Base-by-base conservation (phyloP, 2,329 filamentous ascomycete species). In the Parastagonospora avenae region DNA sequence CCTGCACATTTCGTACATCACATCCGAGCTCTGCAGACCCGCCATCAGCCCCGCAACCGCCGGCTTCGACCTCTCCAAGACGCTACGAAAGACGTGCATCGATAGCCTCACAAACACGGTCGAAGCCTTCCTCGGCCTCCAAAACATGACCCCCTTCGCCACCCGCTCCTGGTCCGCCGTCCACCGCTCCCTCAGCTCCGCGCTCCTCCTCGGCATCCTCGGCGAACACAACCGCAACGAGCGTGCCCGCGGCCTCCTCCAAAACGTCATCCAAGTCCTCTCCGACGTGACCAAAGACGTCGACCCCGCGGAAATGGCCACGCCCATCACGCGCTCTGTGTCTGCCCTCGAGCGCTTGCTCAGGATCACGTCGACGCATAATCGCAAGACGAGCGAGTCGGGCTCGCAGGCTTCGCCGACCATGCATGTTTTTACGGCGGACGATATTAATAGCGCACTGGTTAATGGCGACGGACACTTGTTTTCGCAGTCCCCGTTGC, bases 1-100 rank as follows among this genome's bases (percentile, higher is more conserved):
- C 60, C 71, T 87, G 4, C 84, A 87, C 63, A 81, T 82, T 15
- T 85, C 82, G 7, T 87, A 86, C 66, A 80, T 85, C 51, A 80
- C 80, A 16, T 85, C 84, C 4, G 84, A 86, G 69, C 79, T 86
- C 29, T 86, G 82, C 63, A 79, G 84, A 29, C 83, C 84, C 30
- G 81, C 83, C 19, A 78, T 87, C 61, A 85, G 82, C 60, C 77
- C 80, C 8, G 73, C 76, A 37, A 75, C 74, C 8, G 77, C 79
- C 33, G 68, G 70, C 12, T 63, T 73, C 43, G 77, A 79, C 37
- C 67, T 78, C 35, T 74, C 68, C 55, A 76, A 70, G 62, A 79
- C 70, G 9, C 77, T 85, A 63, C 79, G 80, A 37, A 77, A 78
- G 45, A 79, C 80, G 49, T 86, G 83, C 60, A 75, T 86, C 31